Conservation (phyloP, 306 rosid genomes). For the Crotalaria pallida region DNA sequence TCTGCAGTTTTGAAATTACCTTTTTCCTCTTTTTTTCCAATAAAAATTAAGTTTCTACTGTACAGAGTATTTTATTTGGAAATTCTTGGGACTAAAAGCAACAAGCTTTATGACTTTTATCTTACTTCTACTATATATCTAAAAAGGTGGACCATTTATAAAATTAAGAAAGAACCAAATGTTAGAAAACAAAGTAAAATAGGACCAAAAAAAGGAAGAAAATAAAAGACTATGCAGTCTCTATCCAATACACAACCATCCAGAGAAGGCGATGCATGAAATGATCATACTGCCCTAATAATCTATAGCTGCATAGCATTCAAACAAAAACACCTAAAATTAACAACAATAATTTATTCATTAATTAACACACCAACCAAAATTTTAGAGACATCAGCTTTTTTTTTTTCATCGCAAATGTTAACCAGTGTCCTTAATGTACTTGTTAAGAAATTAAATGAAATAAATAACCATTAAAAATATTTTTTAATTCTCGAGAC, state of each 20-base stretch:
- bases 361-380: neutral
- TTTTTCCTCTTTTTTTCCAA: neutral
- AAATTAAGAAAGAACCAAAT: neutral
- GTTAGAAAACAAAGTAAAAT: neutral
- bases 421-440: too few relatives aligned
- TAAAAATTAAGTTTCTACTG: too few relatives aligned
- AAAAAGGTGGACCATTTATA: neutral
- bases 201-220: neutral
- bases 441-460: too few relatives aligned
- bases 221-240: neutral
- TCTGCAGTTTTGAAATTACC: neutral
- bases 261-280: constrained; percentile 24
- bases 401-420: neutral
- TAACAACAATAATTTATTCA: neutral
- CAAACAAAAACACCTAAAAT: neutral
- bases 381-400: neutral
- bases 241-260: neutral
- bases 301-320: neutral
- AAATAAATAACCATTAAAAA: too few relatives aligned
- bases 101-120: neutral
- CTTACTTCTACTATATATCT: neutral
- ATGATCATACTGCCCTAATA: neutral
- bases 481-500: too few relatives aligned
- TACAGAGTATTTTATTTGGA: neutral
- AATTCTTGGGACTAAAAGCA: neutral